Conservation (phyloP, 2,329 filamentous ascomycete genomes). For the Talaromyces sp. region DNA sequence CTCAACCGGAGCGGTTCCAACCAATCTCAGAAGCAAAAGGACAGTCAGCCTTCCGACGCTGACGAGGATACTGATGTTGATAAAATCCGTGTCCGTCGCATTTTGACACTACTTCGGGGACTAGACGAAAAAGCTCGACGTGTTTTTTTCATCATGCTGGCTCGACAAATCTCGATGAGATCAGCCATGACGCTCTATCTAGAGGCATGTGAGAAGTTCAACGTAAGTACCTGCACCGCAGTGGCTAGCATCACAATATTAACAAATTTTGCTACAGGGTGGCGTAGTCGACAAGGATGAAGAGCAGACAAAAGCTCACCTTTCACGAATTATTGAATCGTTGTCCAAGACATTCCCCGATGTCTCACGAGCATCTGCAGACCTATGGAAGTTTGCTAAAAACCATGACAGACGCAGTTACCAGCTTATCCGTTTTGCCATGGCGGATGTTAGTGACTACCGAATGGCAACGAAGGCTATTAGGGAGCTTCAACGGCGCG, state of each 20-base stretch:
- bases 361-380: constrained; percentile 67
- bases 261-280: constrained; percentile 49
- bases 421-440: constrained; percentile 83
- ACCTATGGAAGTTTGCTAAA: constrained; percentile 89
- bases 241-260: background rate
- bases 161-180: constrained; percentile 73
- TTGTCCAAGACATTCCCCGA: constrained; percentile 78
- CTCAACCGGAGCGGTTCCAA: constrained; percentile 49
- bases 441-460: constrained; percentile 85
- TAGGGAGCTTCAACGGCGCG: constrained; percentile 82
- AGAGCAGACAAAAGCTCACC: constrained; percentile 66
- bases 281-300: constrained; percentile 73
- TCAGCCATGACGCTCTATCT: constrained; percentile 76
- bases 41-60: constrained; percentile 37
- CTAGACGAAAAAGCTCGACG: constrained; percentile 77
- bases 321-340: constrained; percentile 73
- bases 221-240: constrained; percentile 47
- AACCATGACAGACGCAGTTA: constrained; percentile 87
- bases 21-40: constrained; percentile 59
- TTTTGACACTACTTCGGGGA: constrained; percentile 77
- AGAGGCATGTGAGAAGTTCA: constrained; percentile 83
- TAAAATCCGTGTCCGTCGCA: constrained; percentile 78
- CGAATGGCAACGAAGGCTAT: constrained; percentile 87
- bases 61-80: constrained; percentile 48
- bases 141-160: constrained; percentile 86